phyloP scores from a whole-genome alignment of 441 rosid genomes.

The Kokia cookei region DNA sequence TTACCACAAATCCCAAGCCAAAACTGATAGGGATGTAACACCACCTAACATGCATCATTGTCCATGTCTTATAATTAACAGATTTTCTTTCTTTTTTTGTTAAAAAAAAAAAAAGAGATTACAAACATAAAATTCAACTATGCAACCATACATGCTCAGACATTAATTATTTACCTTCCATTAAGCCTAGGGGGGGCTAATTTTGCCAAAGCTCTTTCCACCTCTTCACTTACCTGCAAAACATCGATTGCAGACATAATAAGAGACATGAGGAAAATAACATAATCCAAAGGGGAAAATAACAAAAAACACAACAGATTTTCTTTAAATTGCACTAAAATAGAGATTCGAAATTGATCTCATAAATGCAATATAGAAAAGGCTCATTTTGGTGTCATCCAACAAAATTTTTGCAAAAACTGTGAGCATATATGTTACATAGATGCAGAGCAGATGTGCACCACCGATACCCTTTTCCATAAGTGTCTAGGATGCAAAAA shows the following conservation, averaged over 20 bases:
- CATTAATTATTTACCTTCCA: conserved; percentile 51
- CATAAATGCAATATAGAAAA: not conserved
- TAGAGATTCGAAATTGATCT: not conserved
- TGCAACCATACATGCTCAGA: not conserved
- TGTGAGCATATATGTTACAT: not conserved
- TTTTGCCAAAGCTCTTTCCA: conserved; percentile 99
- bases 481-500: not conserved
- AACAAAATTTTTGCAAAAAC: not conserved
- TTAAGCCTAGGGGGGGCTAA: conserved; percentile 79
- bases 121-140: not conserved
- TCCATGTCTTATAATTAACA: not conserved
- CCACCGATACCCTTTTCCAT: not conserved
- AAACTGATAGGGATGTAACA: not conserved
- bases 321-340: not conserved
- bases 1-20: not conserved
- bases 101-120: not conserved
- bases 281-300: not conserved
- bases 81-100: too few species aligned
- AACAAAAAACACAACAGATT: not conserved
- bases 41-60: not conserved
- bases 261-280: not conserved
- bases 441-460: not conserved
- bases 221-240: conserved; percentile 95
- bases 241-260: conserved; percentile 15
- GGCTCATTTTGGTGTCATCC: not conserved